Evolutionary conservation across 1,284 basidiomycete species (phyloP).

Genomic region (Porodaedalea pini): DNA sequence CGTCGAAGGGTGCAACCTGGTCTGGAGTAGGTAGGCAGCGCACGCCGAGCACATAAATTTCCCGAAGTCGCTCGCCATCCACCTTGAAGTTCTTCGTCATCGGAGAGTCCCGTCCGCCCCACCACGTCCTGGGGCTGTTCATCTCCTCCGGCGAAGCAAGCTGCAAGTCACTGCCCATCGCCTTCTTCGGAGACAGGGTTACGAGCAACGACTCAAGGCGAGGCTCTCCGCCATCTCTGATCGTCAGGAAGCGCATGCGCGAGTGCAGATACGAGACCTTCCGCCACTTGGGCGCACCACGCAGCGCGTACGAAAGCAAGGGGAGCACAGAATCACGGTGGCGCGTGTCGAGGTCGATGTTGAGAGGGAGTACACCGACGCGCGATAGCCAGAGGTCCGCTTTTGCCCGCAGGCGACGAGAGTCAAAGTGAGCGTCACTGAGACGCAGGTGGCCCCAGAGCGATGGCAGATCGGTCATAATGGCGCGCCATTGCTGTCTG

Average conservation of each 20-base stretch:
- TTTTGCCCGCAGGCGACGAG: constrained; percentile 40
- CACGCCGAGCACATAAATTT: constrained; percentile 16
- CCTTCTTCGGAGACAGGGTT: constrained; percentile 10
- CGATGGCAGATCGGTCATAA: constrained; percentile 27
- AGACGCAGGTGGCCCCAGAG: constrained; percentile 59
- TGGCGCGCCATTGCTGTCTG: constrained; percentile 50
- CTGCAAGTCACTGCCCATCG: constrained; percentile 10
- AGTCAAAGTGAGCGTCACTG: constrained; percentile 36
- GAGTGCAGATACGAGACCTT: constrained; percentile 34
- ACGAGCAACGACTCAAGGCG: constrained; percentile 27
- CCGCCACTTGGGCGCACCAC: constrained; percentile 51
- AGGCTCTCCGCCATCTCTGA: constrained; percentile 31
- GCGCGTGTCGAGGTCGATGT: constrained; percentile 48
- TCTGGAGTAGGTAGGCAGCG: constrained; percentile 4
- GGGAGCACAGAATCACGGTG: constrained; percentile 53
- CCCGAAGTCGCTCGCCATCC: constrained; percentile 4
- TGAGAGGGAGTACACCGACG: constrained; percentile 50
- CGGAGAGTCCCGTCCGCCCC: constrained; percentile 4
- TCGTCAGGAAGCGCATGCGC: constrained; percentile 23
- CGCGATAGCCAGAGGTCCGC: constrained; percentile 51
- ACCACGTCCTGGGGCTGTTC: constrained; percentile 5
- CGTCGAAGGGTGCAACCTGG: constrained; percentile 32
- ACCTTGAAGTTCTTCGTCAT: constrained; percentile 12
- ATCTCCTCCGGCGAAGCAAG: neutral
- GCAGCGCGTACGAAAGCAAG: constrained; percentile 57